These are phyloP conservation scores for Andalucia godoyi DNA, from an alignment of 78 protist species.

Conservation along the genomic window DNA sequence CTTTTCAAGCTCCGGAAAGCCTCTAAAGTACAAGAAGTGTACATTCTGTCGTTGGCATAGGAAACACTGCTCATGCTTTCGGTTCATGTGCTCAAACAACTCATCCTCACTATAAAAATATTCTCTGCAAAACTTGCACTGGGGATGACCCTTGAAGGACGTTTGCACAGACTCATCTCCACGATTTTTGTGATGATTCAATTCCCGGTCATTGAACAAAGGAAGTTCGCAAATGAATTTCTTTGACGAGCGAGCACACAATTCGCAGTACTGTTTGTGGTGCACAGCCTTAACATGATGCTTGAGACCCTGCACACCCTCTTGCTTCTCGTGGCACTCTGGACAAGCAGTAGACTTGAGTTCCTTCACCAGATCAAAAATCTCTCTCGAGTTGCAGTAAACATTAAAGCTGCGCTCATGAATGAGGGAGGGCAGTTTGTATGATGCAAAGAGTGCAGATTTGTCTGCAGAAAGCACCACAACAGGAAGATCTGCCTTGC, in stretches of 20 bases:
- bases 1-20: not conserved
- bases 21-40: not conserved
- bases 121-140: not conserved
- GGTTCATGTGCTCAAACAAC: not conserved
- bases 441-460: not conserved
- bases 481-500: not conserved
- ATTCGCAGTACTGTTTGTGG: not conserved
- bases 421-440: not conserved
- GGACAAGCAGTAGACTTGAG: too few relatives aligned
- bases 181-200: not conserved
- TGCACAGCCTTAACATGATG: not conserved
- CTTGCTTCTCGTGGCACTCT: too few relatives aligned
- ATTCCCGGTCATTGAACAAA: not conserved
- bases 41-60: not conserved
- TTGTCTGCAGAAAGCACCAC: not conserved
- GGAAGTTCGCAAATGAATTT: not conserved
- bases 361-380: too few relatives aligned
- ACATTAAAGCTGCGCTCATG: not conserved
- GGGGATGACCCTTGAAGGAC: not conserved
- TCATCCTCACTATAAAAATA: conserved; percentile 2
- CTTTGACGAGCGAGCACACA: not conserved
- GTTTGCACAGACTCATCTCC: not conserved
- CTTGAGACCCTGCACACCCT: too few relatives aligned
- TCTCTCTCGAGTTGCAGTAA: too few relatives aligned
- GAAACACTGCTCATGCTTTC: not conserved